Conservation (phyloP, 352 stramenopile genomes). For the Globisporangium orthogonon region DNA sequence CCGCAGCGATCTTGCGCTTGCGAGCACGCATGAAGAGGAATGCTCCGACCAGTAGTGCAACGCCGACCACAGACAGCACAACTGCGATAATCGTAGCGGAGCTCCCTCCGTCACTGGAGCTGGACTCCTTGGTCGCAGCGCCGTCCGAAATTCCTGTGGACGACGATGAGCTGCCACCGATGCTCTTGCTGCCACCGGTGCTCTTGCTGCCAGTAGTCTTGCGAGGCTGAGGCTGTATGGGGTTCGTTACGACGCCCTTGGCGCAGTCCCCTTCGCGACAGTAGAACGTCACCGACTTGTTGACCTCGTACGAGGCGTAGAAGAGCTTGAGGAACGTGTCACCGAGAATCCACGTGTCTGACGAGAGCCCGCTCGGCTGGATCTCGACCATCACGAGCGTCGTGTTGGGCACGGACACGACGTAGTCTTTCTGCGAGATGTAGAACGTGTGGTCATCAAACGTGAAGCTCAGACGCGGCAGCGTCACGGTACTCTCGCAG, state of each 20-base stretch:
- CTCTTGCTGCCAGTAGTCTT: neutral
- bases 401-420: slow-evolving; percentile 21
- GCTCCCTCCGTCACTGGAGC: slow-evolving; percentile 13
- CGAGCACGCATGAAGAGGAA: slow-evolving; percentile 17
- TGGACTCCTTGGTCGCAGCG: slow-evolving; percentile 6
- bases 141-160: slow-evolving; percentile 3
- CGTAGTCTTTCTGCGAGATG: slow-evolving; percentile 54
- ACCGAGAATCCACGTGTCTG: slow-evolving; percentile 65
- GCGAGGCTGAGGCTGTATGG: slow-evolving; percentile 1
- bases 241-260: slow-evolving; percentile 13
- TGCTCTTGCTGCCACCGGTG: neutral
- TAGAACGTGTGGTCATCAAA: slow-evolving; percentile 59
- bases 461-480: slow-evolving; percentile 42
- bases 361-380: slow-evolving; percentile 19
- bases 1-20: slow-evolving; percentile 1
- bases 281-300: slow-evolving; percentile 60
- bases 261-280: slow-evolving; percentile 42
- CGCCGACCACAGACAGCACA: slow-evolving; percentile 27
- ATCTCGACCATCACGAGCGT: slow-evolving; percentile 29
- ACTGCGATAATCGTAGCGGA: slow-evolving; percentile 27
- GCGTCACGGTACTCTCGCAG: slow-evolving; percentile 34
- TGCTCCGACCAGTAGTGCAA: slow-evolving; percentile 26
- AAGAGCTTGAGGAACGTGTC: slow-evolving; percentile 72
- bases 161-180: neutral
- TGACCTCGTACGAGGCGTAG: slow-evolving; percentile 63